Percentiles rank a stretch among this genome's conserved stretches.
Conservation (phyloP, 768 basidiomycete genomes). For the Paxillus ammoniavirescens region DNA sequence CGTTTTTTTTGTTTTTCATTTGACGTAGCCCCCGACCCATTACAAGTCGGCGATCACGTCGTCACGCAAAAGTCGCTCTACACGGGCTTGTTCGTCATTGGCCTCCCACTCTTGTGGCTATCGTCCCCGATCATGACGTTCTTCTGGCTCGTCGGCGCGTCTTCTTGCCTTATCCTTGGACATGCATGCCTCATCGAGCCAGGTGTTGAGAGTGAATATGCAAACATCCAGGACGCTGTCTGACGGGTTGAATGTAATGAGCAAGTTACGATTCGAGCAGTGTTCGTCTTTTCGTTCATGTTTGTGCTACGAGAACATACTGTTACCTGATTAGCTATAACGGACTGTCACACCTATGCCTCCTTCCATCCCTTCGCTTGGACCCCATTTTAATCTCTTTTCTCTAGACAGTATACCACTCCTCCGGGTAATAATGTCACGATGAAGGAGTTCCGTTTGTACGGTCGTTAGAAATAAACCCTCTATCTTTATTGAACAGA, state of each 20-base stretch:
- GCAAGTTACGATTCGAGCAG: too few species aligned
- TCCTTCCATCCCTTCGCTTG: neutral
- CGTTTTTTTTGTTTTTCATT: too few species aligned
- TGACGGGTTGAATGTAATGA: conserved; percentile 24
- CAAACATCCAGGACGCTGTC: conserved; percentile 68
- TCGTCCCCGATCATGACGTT: conserved; percentile 76
- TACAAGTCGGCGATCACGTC: conserved; percentile 76
- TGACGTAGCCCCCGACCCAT: conserved; percentile 70
- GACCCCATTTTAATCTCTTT: neutral
- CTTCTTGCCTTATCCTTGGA: conserved; percentile 75
- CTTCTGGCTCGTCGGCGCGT: conserved; percentile 94
- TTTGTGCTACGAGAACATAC: too few species aligned
- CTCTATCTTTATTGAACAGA: neutral
- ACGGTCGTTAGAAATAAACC: neutral
- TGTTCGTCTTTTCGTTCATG: too few species aligned
- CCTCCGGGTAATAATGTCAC: neutral
- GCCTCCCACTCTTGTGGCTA: conserved; percentile 82
- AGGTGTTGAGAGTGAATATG: conserved; percentile 93
- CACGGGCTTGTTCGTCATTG: conserved; percentile 85
- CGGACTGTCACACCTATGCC: neutral
- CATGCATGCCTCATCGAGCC: conserved; percentile 92
- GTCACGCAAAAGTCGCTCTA: conserved; percentile 91
- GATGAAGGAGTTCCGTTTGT: neutral
- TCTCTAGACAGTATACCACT: neutral
- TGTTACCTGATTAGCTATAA: neutral